phyloP scores from a whole-genome alignment of 2,329 filamentous ascomycete species.

The Colletotrichum tropicicola region DNA sequence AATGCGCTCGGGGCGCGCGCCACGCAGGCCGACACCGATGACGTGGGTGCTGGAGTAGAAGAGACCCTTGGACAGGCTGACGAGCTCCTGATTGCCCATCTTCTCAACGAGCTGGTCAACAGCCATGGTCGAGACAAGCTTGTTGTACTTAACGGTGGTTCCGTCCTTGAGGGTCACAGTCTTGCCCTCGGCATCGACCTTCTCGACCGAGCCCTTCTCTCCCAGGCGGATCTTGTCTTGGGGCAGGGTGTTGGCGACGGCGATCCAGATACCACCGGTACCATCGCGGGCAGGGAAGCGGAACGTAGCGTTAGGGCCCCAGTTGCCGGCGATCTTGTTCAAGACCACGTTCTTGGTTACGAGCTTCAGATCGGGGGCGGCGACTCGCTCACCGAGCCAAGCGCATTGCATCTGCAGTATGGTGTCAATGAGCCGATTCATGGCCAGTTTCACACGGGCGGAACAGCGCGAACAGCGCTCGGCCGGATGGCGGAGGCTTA shows the following conservation, averaged over 20 bases:
- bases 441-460: too few species aligned
- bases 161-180: constrained; percentile 84
- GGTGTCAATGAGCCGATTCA: neutral
- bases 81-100: constrained; percentile 88
- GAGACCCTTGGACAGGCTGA: constrained; percentile 85
- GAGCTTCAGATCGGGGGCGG: constrained; percentile 93
- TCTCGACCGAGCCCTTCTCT: constrained; percentile 82
- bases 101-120: constrained; percentile 87
- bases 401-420: constrained; percentile 91
- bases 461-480: too few species aligned
- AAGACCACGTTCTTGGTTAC: constrained; percentile 95
- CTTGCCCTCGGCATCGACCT: constrained; percentile 88
- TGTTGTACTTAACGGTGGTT: constrained; percentile 88
- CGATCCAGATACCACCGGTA: constrained; percentile 99
- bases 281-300: constrained; percentile 95
- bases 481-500: constrained; percentile 58
- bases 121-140: constrained; percentile 95
- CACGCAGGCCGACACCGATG: constrained; percentile 93
- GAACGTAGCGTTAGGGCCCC: constrained; percentile 99
- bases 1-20: constrained; percentile 90
- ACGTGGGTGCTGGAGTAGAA: constrained; percentile 99
- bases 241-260: constrained; percentile 91
- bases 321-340: constrained; percentile 94
- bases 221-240: constrained; percentile 93
- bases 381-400: constrained; percentile 99